Conservation (phyloP, 768 basidiomycete genomes). For the Tylopilus rubrobrunneus region DNA sequence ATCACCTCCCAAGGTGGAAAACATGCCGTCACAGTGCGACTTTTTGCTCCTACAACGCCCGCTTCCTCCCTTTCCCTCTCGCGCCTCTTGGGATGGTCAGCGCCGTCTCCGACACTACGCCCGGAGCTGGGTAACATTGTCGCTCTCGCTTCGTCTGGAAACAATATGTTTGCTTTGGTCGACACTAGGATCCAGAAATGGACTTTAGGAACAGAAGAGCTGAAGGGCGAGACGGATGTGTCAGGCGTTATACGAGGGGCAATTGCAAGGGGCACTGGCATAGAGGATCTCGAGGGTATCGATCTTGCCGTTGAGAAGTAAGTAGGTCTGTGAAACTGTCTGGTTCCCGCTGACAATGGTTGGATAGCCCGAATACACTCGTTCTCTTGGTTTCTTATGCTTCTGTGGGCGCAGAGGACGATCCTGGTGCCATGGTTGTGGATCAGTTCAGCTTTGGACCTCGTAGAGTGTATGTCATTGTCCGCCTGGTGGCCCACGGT, state of each 20-base stretch:
- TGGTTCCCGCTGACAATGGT: constrained; percentile 1
- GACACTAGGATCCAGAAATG: constrained; percentile 69
- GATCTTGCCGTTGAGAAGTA: constrained; percentile 64
- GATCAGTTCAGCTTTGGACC: constrained; percentile 42
- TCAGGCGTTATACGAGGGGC: constrained; percentile 43
- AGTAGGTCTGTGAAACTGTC: constrained; percentile 10
- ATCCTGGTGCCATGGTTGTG: constrained; percentile 28
- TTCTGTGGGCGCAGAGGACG: constrained; percentile 43
- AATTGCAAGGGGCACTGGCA: constrained; percentile 42
- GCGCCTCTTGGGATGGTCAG: constrained; percentile 41
- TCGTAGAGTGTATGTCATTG: constrained; percentile 63
- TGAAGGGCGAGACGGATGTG: constrained; percentile 56
- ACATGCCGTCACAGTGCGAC: constrained; percentile 52
- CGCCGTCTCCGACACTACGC: constrained; percentile 34
- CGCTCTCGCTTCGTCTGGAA: constrained; percentile 52
- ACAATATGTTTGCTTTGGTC: constrained; percentile 64
- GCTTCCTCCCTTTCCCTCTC: constrained; percentile 42
- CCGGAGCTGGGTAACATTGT: constrained; percentile 60
- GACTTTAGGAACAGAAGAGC: constrained; percentile 52
- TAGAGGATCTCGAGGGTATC: constrained; percentile 68
- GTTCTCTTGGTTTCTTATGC: constrained; percentile 68
- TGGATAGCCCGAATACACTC: constrained; percentile 48
- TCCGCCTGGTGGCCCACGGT: constrained; percentile 37
- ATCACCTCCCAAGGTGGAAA: constrained; percentile 68
- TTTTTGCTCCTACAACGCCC: constrained; percentile 52